Conservation (phyloP, 371 early-diverging fungal species). For the Mucor irregularis region DNA sequence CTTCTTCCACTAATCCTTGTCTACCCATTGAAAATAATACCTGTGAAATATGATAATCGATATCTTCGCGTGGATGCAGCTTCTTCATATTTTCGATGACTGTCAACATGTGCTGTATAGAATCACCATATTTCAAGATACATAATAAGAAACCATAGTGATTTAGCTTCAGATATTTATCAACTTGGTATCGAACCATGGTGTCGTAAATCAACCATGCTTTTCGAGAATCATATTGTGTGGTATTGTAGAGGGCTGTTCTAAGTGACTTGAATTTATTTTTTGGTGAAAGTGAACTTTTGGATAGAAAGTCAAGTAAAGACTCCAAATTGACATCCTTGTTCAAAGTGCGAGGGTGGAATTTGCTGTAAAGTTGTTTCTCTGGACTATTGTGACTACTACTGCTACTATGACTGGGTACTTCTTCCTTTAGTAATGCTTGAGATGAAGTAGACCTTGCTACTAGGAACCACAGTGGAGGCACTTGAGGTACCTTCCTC, state of each 20-base stretch:
- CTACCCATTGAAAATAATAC: conserved; percentile 38
- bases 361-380: background rate
- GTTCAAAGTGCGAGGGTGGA: conserved; percentile 12
- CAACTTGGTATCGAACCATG: conserved; percentile 30
- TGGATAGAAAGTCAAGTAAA: background rate
- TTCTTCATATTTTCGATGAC: conserved; percentile 34
- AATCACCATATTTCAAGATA: conserved; percentile 32
- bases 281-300: background rate
- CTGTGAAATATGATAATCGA: conserved; percentile 25
- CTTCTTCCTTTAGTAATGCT: conserved; percentile 2
- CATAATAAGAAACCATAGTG: conserved; percentile 43
- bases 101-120: conserved; percentile 19
- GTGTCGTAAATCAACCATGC: conserved; percentile 41
- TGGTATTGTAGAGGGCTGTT: conserved; percentile 32
- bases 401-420: background rate
- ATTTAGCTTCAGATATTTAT: conserved; percentile 27
- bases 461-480: conserved; percentile 10
- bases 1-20: conserved; percentile 23
- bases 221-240: conserved; percentile 16
- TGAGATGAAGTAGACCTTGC: conserved; percentile 5
- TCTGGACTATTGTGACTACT: too few species aligned
- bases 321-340: conserved; percentile 9
- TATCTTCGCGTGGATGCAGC: conserved; percentile 3
- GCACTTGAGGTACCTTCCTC: conserved; percentile 8
- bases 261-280: conserved; percentile 30